Base-by-base conservation (phyloP, 2,329 filamentous ascomycete species). In the Xylaria sp. region DNA sequence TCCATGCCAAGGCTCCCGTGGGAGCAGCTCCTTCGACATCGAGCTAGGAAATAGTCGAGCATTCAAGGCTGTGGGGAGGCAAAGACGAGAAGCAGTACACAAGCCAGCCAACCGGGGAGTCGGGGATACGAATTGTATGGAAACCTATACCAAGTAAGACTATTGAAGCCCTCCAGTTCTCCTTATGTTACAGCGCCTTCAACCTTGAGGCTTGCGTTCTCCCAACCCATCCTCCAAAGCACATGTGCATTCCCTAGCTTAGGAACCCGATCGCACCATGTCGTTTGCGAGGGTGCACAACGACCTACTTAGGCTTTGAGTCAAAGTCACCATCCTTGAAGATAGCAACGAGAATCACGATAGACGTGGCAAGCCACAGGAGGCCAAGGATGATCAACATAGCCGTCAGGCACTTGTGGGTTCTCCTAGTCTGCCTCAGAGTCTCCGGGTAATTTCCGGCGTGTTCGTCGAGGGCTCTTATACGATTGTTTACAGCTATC, bases 341-440 rank as follows among this genome's bases (percentile, higher is more conserved):
- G 10, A 55, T 3, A 10, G 19, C 40, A n/a, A 64, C n/a, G 0
- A 58, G 8, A 13, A 60, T 23, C 10, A 64, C 19, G 37, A 58
- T 40, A 9, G 43, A 49, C 2, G 43, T 47, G 15, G 29, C 31
- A n/a, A 54, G 19, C 62, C 58, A 64, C 4, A 62, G 13, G 2
- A 52, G 8, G 8, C 23, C 49, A 8, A 64, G 37, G 6, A 47
- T 2, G 2, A 47, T 3, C 43, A 62, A 9, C 5, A 43, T 6
- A 10, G 11, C 25, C 11, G 40, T 7, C 4, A 49, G n/a, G 13
- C 15, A 46, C n/a, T 17, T 35, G 37, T 49, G 48, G 5, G 54
- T 3, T 10, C 13, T 53, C 17, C 33, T 41, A 4, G 29, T 43
- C 41, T 40, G 43, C 9, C 27, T 15, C n/a, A 61, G 27, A 10